A percentile compares a stretch with the other conserved stretches of the same genome.
phyloP scores from a whole-genome alignment of 257 asterid species.

The Solanum sejunctum region DNA sequence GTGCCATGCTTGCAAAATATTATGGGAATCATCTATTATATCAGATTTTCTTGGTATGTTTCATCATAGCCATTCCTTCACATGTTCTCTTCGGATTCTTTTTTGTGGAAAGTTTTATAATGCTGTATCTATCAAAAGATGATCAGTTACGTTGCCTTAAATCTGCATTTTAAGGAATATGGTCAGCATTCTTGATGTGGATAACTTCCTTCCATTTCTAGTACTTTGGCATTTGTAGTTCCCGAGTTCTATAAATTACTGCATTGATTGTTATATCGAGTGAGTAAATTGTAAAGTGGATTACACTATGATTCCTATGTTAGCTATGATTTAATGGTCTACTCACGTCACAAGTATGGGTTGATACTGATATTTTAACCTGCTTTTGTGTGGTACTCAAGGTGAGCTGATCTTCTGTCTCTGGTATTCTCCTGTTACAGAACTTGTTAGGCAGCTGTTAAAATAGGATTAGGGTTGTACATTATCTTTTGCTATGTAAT shows the following conservation, averaged over 20 bases:
- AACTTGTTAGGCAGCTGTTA: neutral
- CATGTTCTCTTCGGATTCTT: neutral
- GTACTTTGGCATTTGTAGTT: neutral
- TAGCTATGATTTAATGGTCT: neutral
- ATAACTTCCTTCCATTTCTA: neutral
- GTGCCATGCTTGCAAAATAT: conserved; percentile 97
- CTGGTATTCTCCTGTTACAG: neutral
- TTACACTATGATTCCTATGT: neutral
- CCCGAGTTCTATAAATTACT: neutral
- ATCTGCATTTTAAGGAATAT: neutral
- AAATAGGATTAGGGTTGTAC: neutral
- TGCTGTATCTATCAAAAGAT: neutral
- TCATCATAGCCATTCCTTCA: neutral
- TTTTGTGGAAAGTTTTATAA: neutral
- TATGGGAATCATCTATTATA: conserved; percentile 92
- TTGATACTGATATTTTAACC: neutral
- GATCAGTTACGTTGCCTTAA: neutral
- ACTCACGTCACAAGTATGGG: neutral
- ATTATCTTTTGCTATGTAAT: neutral
- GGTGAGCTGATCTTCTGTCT: neutral
- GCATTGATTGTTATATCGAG: neutral
- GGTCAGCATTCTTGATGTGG: neutral
- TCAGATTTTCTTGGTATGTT: conserved; percentile 86
- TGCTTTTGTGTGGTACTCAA: neutral
- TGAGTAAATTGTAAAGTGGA: neutral